Conservation (phyloP, 2,329 filamentous ascomycete genomes). For the Monosporascus ibericus region DNA sequence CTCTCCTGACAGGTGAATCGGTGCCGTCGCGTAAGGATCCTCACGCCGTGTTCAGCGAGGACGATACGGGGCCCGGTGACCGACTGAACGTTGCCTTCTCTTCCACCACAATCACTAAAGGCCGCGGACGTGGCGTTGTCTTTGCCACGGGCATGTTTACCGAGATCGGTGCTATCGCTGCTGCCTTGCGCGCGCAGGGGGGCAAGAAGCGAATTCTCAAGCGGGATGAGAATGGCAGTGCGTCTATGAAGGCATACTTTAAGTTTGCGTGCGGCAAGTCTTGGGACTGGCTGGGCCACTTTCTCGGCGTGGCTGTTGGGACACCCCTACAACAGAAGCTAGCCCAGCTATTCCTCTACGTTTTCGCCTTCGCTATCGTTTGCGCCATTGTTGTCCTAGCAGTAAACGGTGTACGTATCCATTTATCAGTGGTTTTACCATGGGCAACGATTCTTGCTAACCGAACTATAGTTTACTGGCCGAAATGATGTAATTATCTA, state of each 20-base stretch:
- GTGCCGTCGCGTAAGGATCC: conserved; percentile 61
- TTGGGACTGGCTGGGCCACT: conserved; percentile 31
- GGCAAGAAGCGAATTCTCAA: conserved; percentile 17
- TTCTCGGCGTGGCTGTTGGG: conserved; percentile 59
- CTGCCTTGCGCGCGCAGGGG: conserved; percentile 47
- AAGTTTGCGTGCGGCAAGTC: conserved; percentile 34
- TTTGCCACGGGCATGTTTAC: conserved; percentile 67
- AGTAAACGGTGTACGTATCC: no score
- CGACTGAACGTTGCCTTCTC: conserved; percentile 66
- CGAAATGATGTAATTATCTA: conserved; percentile 52
- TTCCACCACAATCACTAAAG: conserved; percentile 65
- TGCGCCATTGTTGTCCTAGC: conserved; percentile 27
- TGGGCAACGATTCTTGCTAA: conserved; percentile 41
- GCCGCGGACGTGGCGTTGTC: conserved; percentile 63
- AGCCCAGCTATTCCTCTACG: conserved; percentile 75
- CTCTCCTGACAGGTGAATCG: conserved; percentile 68
- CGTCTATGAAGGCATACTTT: conserved; percentile 39
- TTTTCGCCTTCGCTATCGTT: conserved; percentile 57
- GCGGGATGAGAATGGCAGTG: conserved; percentile 42
- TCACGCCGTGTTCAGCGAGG: conserved; percentile 45
- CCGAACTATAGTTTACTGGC: conserved; percentile 38
- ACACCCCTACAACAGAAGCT: conserved; percentile 82
- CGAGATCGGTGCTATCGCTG: conserved; percentile 70
- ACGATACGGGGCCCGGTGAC: conserved; percentile 58
- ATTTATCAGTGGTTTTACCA: no score